Conservation (phyloP, 495 filamentous ascomycete genomes). For the Penicillium coprophilum region DNA sequence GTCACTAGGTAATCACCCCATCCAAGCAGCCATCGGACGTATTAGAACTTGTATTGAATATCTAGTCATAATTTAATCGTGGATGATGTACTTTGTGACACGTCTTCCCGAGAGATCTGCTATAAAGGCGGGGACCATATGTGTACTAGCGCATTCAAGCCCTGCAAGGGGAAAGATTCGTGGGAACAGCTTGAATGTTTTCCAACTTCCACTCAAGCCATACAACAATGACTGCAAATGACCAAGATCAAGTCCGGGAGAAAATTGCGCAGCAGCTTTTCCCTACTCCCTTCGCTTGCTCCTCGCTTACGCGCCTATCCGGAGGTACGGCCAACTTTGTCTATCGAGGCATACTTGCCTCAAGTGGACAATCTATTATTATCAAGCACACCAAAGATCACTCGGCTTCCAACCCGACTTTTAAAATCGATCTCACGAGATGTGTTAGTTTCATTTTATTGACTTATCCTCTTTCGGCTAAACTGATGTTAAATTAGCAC, state of each 20-base stretch:
- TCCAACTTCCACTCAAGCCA: not conserved
- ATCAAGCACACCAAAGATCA: conserved; percentile 58
- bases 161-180: not conserved
- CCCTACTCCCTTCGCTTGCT: conserved; percentile 50
- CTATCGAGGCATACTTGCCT: conserved; percentile 50
- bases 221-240: conserved; percentile 30
- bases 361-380: conserved; percentile 41
- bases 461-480: not conserved
- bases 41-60: too few species aligned
- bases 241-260: conserved; percentile 5
- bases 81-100: too few species aligned
- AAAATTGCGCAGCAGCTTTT: conserved; percentile 26
- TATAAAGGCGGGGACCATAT: not conserved
- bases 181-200: not conserved
- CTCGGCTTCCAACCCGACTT: conserved; percentile 46
- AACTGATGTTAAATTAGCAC: conserved; percentile 22
- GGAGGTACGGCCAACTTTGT: conserved; percentile 62
- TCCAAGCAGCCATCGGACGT: too few species aligned
- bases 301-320: conserved; percentile 46
- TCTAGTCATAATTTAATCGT: too few species aligned
- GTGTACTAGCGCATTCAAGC: not conserved
- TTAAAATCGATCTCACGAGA: conserved; percentile 48
- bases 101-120: too few species aligned
- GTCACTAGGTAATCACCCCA: too few species aligned
- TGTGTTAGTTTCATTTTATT: conserved; percentile 39